Conservation (phyloP, 208 protist species). For the Leishmania tropica region DNA sequence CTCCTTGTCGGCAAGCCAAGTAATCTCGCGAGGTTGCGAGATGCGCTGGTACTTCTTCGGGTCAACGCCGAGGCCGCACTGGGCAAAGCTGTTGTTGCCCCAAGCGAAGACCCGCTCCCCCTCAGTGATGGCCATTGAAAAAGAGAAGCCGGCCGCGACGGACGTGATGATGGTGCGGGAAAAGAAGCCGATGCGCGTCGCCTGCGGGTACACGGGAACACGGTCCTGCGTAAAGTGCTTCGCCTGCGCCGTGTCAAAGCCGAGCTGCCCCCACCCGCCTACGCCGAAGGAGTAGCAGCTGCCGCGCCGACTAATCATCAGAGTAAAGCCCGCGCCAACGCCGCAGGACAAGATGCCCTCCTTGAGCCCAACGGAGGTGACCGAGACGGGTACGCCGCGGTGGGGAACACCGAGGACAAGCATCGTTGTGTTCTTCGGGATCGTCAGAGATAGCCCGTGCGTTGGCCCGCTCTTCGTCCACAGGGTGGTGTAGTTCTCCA, state of each 20-base stretch:
- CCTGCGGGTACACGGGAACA: slow-evolving; percentile 67
- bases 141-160: slow-evolving; percentile 62
- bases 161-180: slow-evolving; percentile 52
- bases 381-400: slow-evolving; percentile 45
- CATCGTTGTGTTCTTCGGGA: slow-evolving; percentile 66
- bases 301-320: slow-evolving; percentile 72
- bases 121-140: slow-evolving; percentile 69
- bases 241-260: slow-evolving; percentile 47
- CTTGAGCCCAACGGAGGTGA: slow-evolving; percentile 50
- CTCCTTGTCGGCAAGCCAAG: slow-evolving; percentile 74
- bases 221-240: slow-evolving; percentile 60
- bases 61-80: slow-evolving; percentile 78
- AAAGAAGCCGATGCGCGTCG: slow-evolving; percentile 70
- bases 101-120: slow-evolving; percentile 76
- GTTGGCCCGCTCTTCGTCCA: slow-evolving; percentile 48
- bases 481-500: slow-evolving; percentile 73
- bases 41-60: slow-evolving; percentile 60
- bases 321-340: slow-evolving; percentile 74
- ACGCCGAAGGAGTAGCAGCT: slow-evolving; percentile 72
- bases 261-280: slow-evolving; percentile 84
- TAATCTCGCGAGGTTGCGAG: slow-evolving; percentile 58
- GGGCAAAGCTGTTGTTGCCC: slow-evolving; percentile 85
- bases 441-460: slow-evolving; percentile 71
- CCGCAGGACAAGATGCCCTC: slow-evolving; percentile 72
- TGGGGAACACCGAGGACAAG: slow-evolving; percentile 67